phyloP scores from a whole-genome alignment of 495 filamentous ascomycete species.

The Penicillium angulare region DNA sequence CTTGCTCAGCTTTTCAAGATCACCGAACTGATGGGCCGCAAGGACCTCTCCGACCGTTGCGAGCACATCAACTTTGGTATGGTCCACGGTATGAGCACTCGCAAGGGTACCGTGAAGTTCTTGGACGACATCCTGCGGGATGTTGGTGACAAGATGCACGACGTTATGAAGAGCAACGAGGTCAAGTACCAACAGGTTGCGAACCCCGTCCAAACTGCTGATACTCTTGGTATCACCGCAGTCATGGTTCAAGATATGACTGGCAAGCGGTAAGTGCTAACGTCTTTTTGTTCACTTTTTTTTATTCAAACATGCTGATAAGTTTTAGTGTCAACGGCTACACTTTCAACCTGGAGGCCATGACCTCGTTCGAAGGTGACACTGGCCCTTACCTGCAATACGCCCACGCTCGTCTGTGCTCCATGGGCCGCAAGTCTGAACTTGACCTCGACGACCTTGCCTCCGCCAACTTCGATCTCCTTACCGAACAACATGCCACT shows the following conservation, averaged over 20 bases:
- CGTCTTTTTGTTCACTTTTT: neutral
- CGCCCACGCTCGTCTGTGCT: slow-evolving; percentile 65
- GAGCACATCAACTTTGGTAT: slow-evolving; percentile 75
- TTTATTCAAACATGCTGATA: slow-evolving; percentile 10
- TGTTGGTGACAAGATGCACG: slow-evolving; percentile 68
- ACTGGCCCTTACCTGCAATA: slow-evolving; percentile 72
- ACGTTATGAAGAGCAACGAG: slow-evolving; percentile 64
- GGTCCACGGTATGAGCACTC: slow-evolving; percentile 67
- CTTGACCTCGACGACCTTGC: slow-evolving; percentile 42
- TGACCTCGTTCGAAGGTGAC: slow-evolving; percentile 70
- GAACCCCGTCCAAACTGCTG: slow-evolving; percentile 54
- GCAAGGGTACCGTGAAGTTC: slow-evolving; percentile 69
- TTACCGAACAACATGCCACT: slow-evolving; percentile 55
- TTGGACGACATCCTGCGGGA: slow-evolving; percentile 65
- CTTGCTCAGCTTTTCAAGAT: slow-evolving; percentile 71
- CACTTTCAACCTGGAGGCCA: slow-evolving; percentile 64
- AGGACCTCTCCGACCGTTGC: slow-evolving; percentile 59
- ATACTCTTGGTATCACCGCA: slow-evolving; percentile 61
- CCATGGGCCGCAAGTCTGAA: slow-evolving; percentile 55
- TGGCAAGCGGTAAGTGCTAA: slow-evolving; percentile 57
- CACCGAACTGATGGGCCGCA: slow-evolving; percentile 63
- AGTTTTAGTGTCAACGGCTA: slow-evolving; percentile 59
- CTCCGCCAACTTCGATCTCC: slow-evolving; percentile 53
- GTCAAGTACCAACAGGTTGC: slow-evolving; percentile 64
- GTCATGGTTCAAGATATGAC: slow-evolving; percentile 75